phyloP scores from a whole-genome alignment of 441 rosid genomes.

The Erodium trifolium region DNA sequence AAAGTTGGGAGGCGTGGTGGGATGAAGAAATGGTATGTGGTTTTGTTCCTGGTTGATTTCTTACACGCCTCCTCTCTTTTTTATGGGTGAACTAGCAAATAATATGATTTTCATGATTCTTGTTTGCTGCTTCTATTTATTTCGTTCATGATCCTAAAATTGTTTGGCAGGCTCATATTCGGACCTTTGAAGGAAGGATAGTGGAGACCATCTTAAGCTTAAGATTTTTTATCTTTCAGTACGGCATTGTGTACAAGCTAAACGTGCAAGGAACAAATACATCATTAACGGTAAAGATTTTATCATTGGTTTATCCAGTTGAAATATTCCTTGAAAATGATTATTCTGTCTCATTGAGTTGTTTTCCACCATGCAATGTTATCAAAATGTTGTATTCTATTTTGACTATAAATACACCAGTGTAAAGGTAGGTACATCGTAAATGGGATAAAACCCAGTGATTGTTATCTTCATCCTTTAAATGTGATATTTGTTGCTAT shows the following conservation, averaged over 20 bases:
- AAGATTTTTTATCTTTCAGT: constrained; percentile 90
- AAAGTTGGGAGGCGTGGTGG: constrained; percentile 99
- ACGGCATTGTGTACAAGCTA: constrained; percentile 89
- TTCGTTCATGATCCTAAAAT: constrained; percentile 11
- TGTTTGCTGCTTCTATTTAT: constrained; percentile 8
- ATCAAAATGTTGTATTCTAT: background rate
- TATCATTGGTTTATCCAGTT: background rate
- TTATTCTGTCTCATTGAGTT: background rate
- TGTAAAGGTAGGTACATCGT: background rate
- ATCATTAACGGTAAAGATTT: constrained; percentile 53
- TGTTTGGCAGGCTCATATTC: constrained; percentile 67
- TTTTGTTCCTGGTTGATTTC: constrained; percentile 9
- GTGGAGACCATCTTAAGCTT: constrained; percentile 78
- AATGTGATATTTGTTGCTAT: background rate
- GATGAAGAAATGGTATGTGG: constrained; percentile 87
- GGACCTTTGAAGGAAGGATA: constrained; percentile 78
- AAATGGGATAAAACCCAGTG: background rate
- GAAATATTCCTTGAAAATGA: background rate
- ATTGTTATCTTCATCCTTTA: background rate
- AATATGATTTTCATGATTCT: background rate
- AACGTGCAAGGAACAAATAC: constrained; percentile 46
- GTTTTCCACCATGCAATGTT: background rate
- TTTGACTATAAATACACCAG: background rate
- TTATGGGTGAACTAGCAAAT: background rate
- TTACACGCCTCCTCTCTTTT: background rate